Evolutionary conservation across 768 basidiomycete species (phyloP), one percentile per base, ranked within the genome.

Genomic region (Daedaleopsis sinensis): DNA sequence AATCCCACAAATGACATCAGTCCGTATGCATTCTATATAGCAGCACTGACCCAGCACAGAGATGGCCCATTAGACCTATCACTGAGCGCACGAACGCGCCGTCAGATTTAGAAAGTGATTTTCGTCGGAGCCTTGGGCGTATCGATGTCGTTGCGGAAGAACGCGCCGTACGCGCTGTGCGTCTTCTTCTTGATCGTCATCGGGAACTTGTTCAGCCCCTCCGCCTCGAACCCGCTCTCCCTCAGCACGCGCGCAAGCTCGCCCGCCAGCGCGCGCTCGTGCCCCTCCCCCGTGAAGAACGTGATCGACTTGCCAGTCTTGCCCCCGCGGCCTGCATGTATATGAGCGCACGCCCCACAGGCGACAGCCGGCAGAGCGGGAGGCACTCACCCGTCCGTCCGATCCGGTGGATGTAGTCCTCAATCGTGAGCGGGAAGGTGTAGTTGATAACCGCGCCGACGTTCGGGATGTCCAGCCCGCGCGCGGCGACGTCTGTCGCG

Each of bases 161-260:
- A 94, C 6, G 90, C 91, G 5, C 96, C 96, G 67, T 97, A 98
- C 44, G 85, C 89, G 19, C 92, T 79, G 69, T 98, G 96, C 67
- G 89, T 85, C 82, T 87, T 93, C 82, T 98, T 98, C 81, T 96
- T 97, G 78, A 98, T 94, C 60, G 95, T 93, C 84, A 96, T 93
- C 53, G 94, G 94, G 80, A 97, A 98, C 69, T 88, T 87, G 60
- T 88, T 85, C 76, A 97, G 78, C 6, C 76, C 87, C 65, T 90
- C 86, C 51, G 88, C 84, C 58, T 90, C 85, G 64, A 91, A 93
- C 35, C 90, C 93, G 48, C 90, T 89, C 73, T 98, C 97, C 55
- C 89, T 79, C 57, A 98, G 80, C 43, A 99, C 93, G 9, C 92
- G 84, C 66, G 94, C 94, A 58, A 98, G 84, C 73, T 98, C 96